Conservation (phyloP, 2,329 filamentous ascomycete genomes). For the Fusarium humuli region DNA sequence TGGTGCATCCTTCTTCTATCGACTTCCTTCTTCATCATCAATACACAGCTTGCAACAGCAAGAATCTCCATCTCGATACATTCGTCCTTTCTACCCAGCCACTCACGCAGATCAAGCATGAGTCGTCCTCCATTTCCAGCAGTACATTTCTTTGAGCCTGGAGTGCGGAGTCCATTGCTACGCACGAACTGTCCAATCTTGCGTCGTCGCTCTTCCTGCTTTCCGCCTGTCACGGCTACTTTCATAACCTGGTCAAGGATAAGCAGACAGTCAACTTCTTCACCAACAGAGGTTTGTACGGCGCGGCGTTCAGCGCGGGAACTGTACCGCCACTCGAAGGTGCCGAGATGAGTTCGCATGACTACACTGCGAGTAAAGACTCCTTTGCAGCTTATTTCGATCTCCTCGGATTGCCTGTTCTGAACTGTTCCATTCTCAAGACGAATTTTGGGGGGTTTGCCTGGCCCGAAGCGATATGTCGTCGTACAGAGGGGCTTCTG, state of each 20-base stretch:
- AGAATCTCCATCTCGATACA: slow-evolving; percentile 60
- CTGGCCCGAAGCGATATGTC: slow-evolving; percentile 68
- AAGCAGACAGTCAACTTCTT: slow-evolving; percentile 56
- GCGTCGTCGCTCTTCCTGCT: slow-evolving; percentile 47
- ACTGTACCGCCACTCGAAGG: slow-evolving; percentile 68
- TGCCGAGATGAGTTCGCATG: slow-evolving; percentile 62
- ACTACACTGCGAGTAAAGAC: slow-evolving; percentile 59
- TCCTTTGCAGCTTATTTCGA: slow-evolving; percentile 50
- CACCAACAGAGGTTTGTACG: slow-evolving; percentile 43
- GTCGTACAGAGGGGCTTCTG: slow-evolving; percentile 61
- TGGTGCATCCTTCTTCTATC: slow-evolving; percentile 67
- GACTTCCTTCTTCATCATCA: slow-evolving; percentile 75
- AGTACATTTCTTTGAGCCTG: slow-evolving; percentile 52
- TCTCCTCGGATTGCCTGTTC: slow-evolving; percentile 35
- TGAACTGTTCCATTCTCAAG: slow-evolving; percentile 14
- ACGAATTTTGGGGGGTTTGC: slow-evolving; percentile 61
- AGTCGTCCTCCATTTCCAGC: slow-evolving; percentile 65
- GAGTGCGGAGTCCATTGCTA: slow-evolving; percentile 53
- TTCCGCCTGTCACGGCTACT: slow-evolving; percentile 47
- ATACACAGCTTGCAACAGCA: slow-evolving; percentile 66
- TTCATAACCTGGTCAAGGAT: slow-evolving; percentile 62
- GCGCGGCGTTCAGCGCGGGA: slow-evolving; percentile 58
- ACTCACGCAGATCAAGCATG: slow-evolving; percentile 56
- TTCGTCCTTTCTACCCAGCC: slow-evolving; percentile 51
- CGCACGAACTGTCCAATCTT: slow-evolving; percentile 59